Base-by-base conservation (phyloP, 2,329 filamentous ascomycete species). In the Ceratocystis diversiconidia region DNA sequence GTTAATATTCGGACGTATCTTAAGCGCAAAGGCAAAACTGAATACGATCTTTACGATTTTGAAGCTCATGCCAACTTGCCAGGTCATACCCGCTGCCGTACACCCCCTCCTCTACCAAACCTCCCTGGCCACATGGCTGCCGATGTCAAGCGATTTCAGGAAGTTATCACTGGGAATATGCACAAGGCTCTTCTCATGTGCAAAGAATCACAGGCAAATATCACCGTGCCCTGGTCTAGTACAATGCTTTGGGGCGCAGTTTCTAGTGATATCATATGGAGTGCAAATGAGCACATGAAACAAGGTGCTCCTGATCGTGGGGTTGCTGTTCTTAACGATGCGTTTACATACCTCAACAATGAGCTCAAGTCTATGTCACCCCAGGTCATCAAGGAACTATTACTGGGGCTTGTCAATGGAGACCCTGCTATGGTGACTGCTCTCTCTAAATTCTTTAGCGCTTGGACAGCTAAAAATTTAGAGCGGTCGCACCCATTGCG, bases 1-100 rank as follows among this genome's bases (percentile, higher is more conserved):
- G 78, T 81, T 62, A 79, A 80, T 65, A 72, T 81, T 63, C 78
- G 79, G 60, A 80, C 79, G 12, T 81, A 81, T 69, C 72, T 81
- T 25, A 80, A 80, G 70, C 74, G 79, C 63, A 81, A 81, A 69
- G 79, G 79, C 41, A 78, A 81, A 28, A 80, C 79, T 10, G 79
- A 80, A 69, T 80, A 80, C 69, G 79, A 81, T 66, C 74, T 81
- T 69, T 74, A 79, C 59, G 77, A 79, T 69, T 77, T 78, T 63
- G 76, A 78, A 67, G 70, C 75, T 50, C 73, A 76, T 15, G 74
- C 75, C 63, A 74, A 78, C 67, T 72, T 78, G 22, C 77, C 77
- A 25, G 73, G 75, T 1, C 76, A 78, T 62, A 74, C 78, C 36
- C 75, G 75, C 69, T 78, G 77, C 63, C 75, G 77, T 69, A 78